phyloP scores from a whole-genome alignment of 2,329 filamentous ascomycete genomes.

The Epichloe sylvatica region DNA sequence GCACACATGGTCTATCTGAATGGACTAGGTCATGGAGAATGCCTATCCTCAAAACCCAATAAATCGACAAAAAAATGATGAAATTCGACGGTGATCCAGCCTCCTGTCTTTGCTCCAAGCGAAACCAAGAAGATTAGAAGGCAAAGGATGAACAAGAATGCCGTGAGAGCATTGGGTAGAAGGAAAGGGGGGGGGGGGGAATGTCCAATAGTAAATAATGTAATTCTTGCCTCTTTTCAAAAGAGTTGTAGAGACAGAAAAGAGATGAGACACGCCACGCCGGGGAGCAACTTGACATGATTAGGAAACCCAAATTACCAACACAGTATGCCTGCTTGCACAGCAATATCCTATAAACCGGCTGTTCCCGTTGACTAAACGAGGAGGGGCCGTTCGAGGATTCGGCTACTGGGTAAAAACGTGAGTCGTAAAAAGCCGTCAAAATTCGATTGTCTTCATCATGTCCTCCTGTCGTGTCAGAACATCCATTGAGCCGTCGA shows the following conservation, averaged over 20 bases:
- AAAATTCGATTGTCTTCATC: not conserved
- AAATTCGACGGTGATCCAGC: conserved; percentile 2
- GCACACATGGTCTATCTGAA: not conserved
- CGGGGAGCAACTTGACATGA: too few relatives aligned
- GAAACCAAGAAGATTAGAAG: not conserved
- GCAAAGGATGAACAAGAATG: not conserved
- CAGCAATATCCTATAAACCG: too few relatives aligned
- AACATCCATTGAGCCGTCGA: not conserved
- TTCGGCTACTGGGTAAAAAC: not conserved
- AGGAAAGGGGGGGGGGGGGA: not conserved
- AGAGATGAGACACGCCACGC: too few relatives aligned
- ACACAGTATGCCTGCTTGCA: too few relatives aligned
- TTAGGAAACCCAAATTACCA: too few relatives aligned
- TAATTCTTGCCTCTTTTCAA: not conserved
- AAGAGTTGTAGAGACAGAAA: not conserved
- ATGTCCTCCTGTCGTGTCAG: not conserved
- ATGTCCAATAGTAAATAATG: not conserved
- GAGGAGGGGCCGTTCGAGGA: too few relatives aligned
- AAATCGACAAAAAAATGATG: not conserved
- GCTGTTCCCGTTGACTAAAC: too few relatives aligned
- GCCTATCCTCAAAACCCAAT: not conserved
- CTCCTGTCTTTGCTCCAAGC: not conserved
- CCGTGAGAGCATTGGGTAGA: not conserved
- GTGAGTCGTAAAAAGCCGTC: not conserved
- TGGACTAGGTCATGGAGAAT: not conserved